A percentile compares a stretch with the other conserved stretches of the same genome.
These are phyloP conservation scores for Leccinum solheimii DNA, from an alignment of 1,284 basidiomycete genomes.

Conservation along the genomic window DNA sequence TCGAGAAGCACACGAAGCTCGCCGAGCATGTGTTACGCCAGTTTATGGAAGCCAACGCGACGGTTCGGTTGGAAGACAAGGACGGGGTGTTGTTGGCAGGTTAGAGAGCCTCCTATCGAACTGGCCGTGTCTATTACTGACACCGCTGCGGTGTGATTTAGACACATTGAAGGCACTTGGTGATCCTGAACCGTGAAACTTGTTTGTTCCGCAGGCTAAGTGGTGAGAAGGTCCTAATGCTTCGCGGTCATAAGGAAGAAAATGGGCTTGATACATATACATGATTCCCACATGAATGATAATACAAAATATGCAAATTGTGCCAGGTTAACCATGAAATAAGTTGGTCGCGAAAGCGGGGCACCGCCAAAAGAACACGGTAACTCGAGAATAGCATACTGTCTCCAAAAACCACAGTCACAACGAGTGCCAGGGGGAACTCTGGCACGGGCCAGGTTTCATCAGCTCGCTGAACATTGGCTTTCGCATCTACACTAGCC, in stretches of 20 bases:
- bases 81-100: conserved; percentile 28
- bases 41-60: background rate
- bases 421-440: conserved; percentile 48
- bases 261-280: conserved; percentile 20
- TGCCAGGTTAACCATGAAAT: conserved; percentile 24
- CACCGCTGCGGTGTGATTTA: background rate
- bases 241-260: background rate
- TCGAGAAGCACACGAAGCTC: conserved; percentile 4
- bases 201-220: background rate
- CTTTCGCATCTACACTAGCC: no score
- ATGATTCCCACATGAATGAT: conserved; percentile 21
- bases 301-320: conserved; percentile 33
- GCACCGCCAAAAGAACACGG: conserved; percentile 13
- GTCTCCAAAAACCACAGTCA: conserved; percentile 17
- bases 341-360: conserved; percentile 18
- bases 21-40: conserved; percentile 9
- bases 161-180: background rate
- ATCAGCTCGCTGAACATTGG: no score
- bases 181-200: background rate
- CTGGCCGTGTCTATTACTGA: background rate
- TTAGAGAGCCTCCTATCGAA: background rate
- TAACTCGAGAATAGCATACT: conserved; percentile 1
- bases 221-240: no score
- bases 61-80: conserved; percentile 29
- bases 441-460: conserved; percentile 42